Base-by-base conservation (phyloP, 2,329 filamentous ascomycete species). In the Fusarium cicatricum region DNA sequence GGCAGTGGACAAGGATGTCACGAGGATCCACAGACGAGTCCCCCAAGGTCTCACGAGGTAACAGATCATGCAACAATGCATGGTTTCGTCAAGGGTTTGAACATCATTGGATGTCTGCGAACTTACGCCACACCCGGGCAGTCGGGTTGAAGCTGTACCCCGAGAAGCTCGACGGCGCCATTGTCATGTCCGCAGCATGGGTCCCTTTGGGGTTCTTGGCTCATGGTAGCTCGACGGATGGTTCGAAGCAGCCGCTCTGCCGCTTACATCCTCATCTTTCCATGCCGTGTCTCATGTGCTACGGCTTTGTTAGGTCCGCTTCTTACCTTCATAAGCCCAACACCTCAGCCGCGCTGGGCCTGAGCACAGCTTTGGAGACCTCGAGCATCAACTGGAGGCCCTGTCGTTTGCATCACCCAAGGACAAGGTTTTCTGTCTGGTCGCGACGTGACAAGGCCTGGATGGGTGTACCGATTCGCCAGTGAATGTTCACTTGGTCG, bases 101-200 rank as follows among this genome's bases (percentile, higher is more conserved):
- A 41, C 41, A 8, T 19, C 32, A 39, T 44, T 51, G 47, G 47
- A 50, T 21, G 46, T 43, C 36, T 29, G 19, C 28, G 31, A 32
- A 21, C 12, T 44, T 11, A 32, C 36, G 44, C 58, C 61, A 61
- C 56, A 36, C 39, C 58, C 65, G 63, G 65, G 32, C 40, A 46
- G 55, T 66, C 65, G 65, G 65, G 45, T 39, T 52, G n/a, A 14
- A 63, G 19, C 40, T 43, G 38, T 16, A 26, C 37, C 38, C 65
- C 65, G 65, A 67, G 61, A 33, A 48, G 14, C 52, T 37, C 60
- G 54, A 60, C 52, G 28, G 29, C 31, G 19, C 43, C 28, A 23
- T 17, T 21, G 26, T 26, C 21, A 23, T 29, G 34, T 39, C 43
- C 36, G 43, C 6, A 11, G 11, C 38, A 34, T 37, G 61, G 39